These are phyloP conservation scores for Corymbia maculata DNA, from an alignment of 345 rosid species.

Conservation along the genomic window DNA sequence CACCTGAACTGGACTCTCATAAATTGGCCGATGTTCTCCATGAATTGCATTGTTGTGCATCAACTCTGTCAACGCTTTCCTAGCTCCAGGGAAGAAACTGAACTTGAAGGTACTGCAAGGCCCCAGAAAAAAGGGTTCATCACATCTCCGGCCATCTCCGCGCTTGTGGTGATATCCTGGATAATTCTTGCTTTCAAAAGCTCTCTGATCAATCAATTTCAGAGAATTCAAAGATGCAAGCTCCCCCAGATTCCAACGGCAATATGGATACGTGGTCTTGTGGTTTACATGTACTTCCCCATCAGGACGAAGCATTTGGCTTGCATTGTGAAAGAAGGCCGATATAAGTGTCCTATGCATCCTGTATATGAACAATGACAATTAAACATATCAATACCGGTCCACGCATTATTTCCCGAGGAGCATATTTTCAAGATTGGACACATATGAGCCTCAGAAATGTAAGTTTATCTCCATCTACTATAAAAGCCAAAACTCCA, in stretches of 20 bases:
- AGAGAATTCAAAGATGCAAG: conserved; percentile 29
- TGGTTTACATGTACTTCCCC: conserved; percentile 59
- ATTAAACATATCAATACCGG: neutral
- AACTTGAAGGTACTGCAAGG: conserved; percentile 44
- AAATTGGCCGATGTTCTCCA: neutral
- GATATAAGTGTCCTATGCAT: conserved; percentile 32
- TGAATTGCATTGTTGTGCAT: neutral
- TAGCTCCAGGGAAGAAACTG: neutral
- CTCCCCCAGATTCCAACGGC: conserved; percentile 39
- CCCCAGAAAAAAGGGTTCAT: conserved; percentile 39
- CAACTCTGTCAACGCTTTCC: neutral
- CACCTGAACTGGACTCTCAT: neutral
- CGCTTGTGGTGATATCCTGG: conserved; percentile 45
- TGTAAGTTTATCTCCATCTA: neutral
- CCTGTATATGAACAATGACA: conserved; percentile 7
- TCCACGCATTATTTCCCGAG: neutral
- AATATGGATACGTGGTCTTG: conserved; percentile 38
- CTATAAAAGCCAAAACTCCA: neutral
- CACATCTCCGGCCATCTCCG: conserved; percentile 37
- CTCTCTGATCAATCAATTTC: conserved; percentile 1
- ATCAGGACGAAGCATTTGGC: conserved; percentile 1
- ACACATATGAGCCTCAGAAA: neutral
- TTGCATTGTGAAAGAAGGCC: conserved; percentile 35
- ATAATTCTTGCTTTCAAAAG: conserved; percentile 26
- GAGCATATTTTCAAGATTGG: neutral